A percentile compares a stretch with the other conserved stretches of the same genome.
Evolutionary conservation across 1,284 basidiomycete species (phyloP).

Genomic region (Cutaneotrichosporon spelunceum): DNA sequence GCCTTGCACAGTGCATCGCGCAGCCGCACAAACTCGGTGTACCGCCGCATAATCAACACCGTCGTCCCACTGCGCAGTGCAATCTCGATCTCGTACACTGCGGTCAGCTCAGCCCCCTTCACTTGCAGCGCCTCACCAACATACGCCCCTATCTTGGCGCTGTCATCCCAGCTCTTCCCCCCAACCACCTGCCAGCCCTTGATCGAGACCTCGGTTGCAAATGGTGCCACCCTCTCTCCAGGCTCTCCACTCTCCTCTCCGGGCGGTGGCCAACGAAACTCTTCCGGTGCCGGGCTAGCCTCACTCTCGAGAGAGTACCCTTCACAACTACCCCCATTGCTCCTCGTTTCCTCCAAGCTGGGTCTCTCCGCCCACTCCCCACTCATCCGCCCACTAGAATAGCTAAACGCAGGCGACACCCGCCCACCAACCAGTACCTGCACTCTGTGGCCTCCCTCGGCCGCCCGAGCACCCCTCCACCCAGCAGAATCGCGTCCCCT

Average conservation of each 20-base stretch:
- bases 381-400: not conserved
- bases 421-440: not conserved
- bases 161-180: constrained; percentile 37
- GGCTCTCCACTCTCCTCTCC: not conserved
- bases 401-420: not conserved
- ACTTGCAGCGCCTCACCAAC: constrained; percentile 37
- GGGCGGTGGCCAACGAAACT: not conserved
- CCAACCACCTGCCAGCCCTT: constrained; percentile 45
- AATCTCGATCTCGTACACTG: constrained; percentile 49
- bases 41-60: constrained; percentile 39
- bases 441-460: not conserved
- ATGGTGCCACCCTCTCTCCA: constrained; percentile 14
- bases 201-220: constrained; percentile 39
- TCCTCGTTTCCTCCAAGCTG: not conserved
- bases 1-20: constrained; percentile 26
- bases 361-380: not conserved
- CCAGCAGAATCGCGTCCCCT: not conserved
- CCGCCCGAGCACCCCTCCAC: not conserved
- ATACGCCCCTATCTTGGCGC: constrained; percentile 43
- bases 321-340: not conserved
- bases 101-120: not conserved
- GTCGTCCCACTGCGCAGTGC: constrained; percentile 31
- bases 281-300: not conserved
- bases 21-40: constrained; percentile 45
- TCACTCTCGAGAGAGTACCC: not conserved